A percentile compares a stretch with the other conserved stretches of the same genome.
These are phyloP conservation scores for Incumbomyces delicatus DNA, from an alignment of 2,329 filamentous ascomycete species.

Conservation along the genomic window DNA sequence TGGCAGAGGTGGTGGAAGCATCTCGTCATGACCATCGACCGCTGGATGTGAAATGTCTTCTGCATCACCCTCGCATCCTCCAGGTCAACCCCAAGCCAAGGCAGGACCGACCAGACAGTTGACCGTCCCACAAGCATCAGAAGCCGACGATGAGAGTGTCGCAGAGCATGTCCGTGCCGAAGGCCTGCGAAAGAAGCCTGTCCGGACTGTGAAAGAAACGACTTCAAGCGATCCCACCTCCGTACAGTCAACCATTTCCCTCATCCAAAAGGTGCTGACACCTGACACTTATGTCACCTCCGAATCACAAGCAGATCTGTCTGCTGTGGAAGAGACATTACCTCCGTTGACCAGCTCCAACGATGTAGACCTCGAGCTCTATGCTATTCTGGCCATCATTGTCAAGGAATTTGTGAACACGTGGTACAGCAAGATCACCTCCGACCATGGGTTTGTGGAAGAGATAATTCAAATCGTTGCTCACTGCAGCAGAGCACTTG, in stretches of 20 bases:
- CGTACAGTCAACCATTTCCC: conserved; percentile 66
- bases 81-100: conserved; percentile 26
- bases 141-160: conserved; percentile 23
- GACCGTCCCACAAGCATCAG: conserved; percentile 14
- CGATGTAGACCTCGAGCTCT: conserved; percentile 85
- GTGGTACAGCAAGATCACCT: conserved; percentile 89
- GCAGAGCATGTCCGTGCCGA: conserved; percentile 10
- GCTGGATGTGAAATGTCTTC: conserved; percentile 7
- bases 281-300: conserved; percentile 43
- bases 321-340: conserved; percentile 68
- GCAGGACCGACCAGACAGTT: conserved; percentile 27
- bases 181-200: background rate
- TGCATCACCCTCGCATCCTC: conserved; percentile 20
- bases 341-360: conserved; percentile 91
- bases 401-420: conserved; percentile 81
- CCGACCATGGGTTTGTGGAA: conserved; percentile 76
- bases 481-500: conserved; percentile 77
- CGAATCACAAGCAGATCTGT: conserved; percentile 49
- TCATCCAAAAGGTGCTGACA: conserved; percentile 78
- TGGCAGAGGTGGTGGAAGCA: conserved; percentile 3
- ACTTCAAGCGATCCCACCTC: conserved; percentile 44
- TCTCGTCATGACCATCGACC: conserved; percentile 5
- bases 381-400: conserved; percentile 82
- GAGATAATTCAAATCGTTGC: conserved; percentile 86
- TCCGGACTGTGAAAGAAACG: background rate